Evolutionary conservation across 345 rosid genomes (phyloP).

Genomic region (Eucalyptus lansdowneana): DNA sequence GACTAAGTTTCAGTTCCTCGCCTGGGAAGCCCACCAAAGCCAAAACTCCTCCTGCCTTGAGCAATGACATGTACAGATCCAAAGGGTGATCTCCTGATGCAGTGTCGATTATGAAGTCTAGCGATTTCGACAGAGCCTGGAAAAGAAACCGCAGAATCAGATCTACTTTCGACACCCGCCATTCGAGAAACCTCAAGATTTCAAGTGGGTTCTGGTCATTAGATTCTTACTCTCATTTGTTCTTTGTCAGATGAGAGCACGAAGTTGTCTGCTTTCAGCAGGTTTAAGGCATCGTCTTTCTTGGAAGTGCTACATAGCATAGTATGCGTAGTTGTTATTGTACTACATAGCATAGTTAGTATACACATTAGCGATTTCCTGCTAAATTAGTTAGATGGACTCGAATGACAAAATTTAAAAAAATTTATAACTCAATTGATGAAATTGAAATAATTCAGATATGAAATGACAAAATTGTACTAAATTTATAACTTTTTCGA

Average conservation of each 20-base stretch:
- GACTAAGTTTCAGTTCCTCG: too few relatives aligned
- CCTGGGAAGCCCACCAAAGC: too few relatives aligned
- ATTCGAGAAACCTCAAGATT: background rate
- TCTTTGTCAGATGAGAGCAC: conserved; percentile 21
- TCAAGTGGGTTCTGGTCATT: background rate
- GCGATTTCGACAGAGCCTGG: conserved; percentile 34
- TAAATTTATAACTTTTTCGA: too few relatives aligned
- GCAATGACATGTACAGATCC: conserved; percentile 10
- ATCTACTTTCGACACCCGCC: background rate
- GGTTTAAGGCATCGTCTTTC: conserved; percentile 24
- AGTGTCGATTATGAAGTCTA: conserved; percentile 14
- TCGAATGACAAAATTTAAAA: too few relatives aligned
- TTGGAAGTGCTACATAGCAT: background rate
- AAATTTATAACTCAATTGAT: too few relatives aligned
- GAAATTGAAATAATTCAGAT: too few relatives aligned
- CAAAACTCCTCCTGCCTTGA: too few relatives aligned
- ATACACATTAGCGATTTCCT: too few relatives aligned
- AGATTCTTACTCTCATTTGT: conserved; percentile 48
- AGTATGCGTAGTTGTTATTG: accelerated
- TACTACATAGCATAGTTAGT: too few relatives aligned
- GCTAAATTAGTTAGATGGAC: too few relatives aligned
- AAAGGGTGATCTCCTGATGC: conserved; percentile 81
- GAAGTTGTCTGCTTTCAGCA: conserved; percentile 22
- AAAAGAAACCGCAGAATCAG: background rate
- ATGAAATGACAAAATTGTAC: too few relatives aligned